Evolutionary conservation across 2,329 filamentous ascomycete genomes (phyloP), one percentile per base, ranked within the genome.

Genomic region (Hypomyces rosellus): DNA sequence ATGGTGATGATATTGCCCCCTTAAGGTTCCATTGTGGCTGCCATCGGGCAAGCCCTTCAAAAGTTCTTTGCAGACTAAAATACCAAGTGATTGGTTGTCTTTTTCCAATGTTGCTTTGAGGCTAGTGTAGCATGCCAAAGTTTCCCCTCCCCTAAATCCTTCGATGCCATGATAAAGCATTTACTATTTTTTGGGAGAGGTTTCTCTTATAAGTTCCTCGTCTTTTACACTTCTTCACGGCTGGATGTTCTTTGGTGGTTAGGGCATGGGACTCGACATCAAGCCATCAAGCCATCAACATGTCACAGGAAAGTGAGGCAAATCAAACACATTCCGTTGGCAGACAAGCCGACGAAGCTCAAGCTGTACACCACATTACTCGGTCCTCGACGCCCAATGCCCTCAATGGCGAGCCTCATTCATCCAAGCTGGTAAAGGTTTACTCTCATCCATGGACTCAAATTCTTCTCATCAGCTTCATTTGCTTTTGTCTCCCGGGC

Each of bases 401-500:
- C 37, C 37, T 39, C n/a, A 13, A 30, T 45, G 53, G 6, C 48
- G 39, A 22, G 36, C 44, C 25, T 22, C 47, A 52, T 39, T 55
- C 49, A 41, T 61, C 56, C 13, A 53, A 56, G 49, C 47, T 59
- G 9, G 54, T 57, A 40, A 52, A 57, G 36, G 50, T 73, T 46
- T 74, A 72, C 55, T 63, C 67, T 6, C 62, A 74, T 53, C 68
- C 70, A 13, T 76, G 73, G 73, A 70, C 70, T 39, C 73, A 76
- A 57, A 73, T 76, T 44, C 22, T 72, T 2, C 62, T 76, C 45
- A 75, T 76, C 50, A 72, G 70, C 58, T 64, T 75, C 45, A 75
- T 76, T 47, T 75, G 71, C 55, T 75, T 76, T 56, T 76, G 73
- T 48, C 67, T 71, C 34, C 73, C 72, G 5, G 70, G 70, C 13